Percentiles rank a stretch among this genome's conserved stretches.
Conservation (phyloP, 345 rosid genomes). For the Salix udensis region DNA sequence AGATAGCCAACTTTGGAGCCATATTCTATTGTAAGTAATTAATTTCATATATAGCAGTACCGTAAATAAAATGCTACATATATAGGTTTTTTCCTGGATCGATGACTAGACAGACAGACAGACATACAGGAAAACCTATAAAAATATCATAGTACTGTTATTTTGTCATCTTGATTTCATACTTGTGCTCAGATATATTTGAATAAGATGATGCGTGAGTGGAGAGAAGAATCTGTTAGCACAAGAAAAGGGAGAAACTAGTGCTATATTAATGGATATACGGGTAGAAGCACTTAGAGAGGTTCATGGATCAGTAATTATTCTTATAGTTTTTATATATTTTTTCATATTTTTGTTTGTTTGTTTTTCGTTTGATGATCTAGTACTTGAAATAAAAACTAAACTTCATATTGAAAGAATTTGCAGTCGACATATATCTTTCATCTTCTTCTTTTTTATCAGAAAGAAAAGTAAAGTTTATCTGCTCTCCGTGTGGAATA, state of each 20-base stretch:
- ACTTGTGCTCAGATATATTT: neutral
- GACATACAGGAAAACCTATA: too few species aligned
- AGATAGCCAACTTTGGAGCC: conserved; percentile 63
- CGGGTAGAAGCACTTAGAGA: neutral
- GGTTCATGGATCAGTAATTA: too few species aligned
- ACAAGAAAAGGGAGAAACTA: neutral
- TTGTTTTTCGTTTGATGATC: too few species aligned
- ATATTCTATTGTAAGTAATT: conserved; percentile 63
- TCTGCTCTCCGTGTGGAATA: neutral
- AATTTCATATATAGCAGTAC: neutral
- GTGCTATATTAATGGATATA: neutral
- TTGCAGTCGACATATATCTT: neutral
- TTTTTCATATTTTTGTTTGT: too few species aligned
- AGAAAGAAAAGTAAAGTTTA: too few species aligned
- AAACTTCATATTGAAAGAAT: neutral
- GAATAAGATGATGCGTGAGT: conserved; percentile 6
- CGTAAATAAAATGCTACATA: neutral
- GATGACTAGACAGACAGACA: neutral
- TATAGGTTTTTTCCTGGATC: neutral
- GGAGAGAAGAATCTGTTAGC: conserved; percentile 17
- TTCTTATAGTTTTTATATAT: too few species aligned
- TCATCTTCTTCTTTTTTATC: neutral
- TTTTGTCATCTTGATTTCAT: neutral
- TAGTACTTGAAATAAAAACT: neutral
- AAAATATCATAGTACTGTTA: too few species aligned